Evolutionary conservation across 352 stramenopile species (phyloP), one percentile per base, ranked within the genome.

Genomic region (Phytophthora quininea): DNA sequence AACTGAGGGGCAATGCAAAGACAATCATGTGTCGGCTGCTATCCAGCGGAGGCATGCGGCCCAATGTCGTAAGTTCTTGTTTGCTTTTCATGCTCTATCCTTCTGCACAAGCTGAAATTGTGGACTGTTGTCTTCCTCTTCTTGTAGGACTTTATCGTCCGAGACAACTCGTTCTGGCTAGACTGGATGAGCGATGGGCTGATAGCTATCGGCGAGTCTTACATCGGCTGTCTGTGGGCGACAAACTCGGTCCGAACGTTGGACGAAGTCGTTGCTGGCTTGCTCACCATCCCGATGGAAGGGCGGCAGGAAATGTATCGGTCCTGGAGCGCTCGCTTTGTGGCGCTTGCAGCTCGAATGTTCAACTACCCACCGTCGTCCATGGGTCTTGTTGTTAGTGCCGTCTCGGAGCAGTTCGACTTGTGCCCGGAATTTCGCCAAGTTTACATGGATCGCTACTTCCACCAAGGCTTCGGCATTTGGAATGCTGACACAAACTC

Each of bases 151-250:
- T 92, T 95, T 74, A 69, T 91, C 27, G 81, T 93, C 8, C 82
- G 83, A 19, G 81, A 93, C 55, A 80, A 92, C 38, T 82, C 84
- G 0, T 91, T 95, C 56, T 95, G 88, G 88, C 69, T 95, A 9
- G 88, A 95, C 64, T 95, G 88, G 88, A 94, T 95, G 85, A 90
- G 84, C 40, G 86, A 93, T 31, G 88, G 88, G 2, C 80, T 95
- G 12, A 76, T 95, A 6, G 84, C 84, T 8, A 95, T 95, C 45
- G 88, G 88, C 7, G 88, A 95, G 54, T 92, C 88, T 1, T 95
- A 93, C 57, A 76, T 95, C 1, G 84, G 81, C 19, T 85, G 84
- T 1, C 62, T 93, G n/a, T 95, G 88, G 85, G 73, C 73, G 8
- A 77, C 80, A 1, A 88, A 88, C 33, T 64, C 81, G 5, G 60